phyloP scores from a whole-genome alignment of 116 monocot genomes.

The Iris pallida region DNA sequence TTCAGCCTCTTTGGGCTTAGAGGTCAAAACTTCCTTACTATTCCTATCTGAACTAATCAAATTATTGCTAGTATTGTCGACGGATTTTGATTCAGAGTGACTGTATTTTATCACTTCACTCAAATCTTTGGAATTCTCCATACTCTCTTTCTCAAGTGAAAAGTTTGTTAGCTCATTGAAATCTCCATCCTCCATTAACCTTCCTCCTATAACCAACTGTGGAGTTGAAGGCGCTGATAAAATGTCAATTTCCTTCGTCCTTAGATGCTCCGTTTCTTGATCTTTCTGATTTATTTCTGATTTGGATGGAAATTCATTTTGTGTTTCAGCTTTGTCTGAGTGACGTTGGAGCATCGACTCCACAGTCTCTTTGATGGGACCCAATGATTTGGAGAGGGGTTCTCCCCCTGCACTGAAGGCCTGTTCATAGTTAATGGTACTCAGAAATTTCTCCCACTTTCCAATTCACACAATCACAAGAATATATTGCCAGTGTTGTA shows the following conservation, averaged over 20 bases:
- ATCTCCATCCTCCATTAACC: slow-evolving; percentile 11
- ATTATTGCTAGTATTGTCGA: slow-evolving; percentile 39
- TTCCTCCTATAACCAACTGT: slow-evolving; percentile 22
- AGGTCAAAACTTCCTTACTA: slow-evolving; percentile 5
- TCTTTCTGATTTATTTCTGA: slow-evolving; percentile 4
- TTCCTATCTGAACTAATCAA: slow-evolving; percentile 12
- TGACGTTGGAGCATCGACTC: slow-evolving; percentile 41
- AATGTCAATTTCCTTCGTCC: slow-evolving; percentile 10
- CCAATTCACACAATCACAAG: not conserved
- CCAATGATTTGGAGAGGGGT: slow-evolving; percentile 41
- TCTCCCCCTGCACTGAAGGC: slow-evolving; percentile 61
- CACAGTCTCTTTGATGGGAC: slow-evolving; percentile 63
- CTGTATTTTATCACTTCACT: slow-evolving; percentile 10
- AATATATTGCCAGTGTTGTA: not conserved
- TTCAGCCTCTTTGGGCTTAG: not conserved
- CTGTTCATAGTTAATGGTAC: slow-evolving; percentile 38
- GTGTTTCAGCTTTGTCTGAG: slow-evolving; percentile 9
- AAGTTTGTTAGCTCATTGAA: slow-evolving; percentile 10
- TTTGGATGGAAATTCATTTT: slow-evolving; percentile 9
- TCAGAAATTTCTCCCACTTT: slow-evolving; percentile 11
- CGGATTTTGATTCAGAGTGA: slow-evolving; percentile 38
- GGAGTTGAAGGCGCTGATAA: slow-evolving; percentile 40
- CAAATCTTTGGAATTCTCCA: slow-evolving; percentile 8
- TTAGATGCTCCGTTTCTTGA: not conserved
- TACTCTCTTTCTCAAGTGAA: slow-evolving; percentile 2